These are phyloP conservation scores for Myxozyma lipomycoides DNA, from an alignment of 805 yeast species.

Conservation along the genomic window DNA sequence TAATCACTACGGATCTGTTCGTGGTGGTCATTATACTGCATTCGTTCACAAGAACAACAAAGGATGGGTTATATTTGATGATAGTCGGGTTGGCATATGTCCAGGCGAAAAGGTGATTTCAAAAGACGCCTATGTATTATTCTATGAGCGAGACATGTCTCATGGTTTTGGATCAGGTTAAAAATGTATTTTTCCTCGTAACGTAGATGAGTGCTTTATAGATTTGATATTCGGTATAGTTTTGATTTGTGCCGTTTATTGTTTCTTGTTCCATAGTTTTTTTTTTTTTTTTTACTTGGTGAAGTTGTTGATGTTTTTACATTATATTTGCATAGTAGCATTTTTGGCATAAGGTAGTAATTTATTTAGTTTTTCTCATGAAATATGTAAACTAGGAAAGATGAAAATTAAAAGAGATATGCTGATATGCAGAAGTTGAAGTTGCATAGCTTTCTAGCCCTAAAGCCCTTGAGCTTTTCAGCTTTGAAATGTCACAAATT, in stretches of 20 bases:
- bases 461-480: too few species aligned
- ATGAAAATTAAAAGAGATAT: too few species aligned
- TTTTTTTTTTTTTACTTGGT: neutral
- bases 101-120: conserved; percentile 51
- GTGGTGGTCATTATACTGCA: conserved; percentile 87
- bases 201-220: too few species aligned
- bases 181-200: too few species aligned
- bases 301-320: neutral
- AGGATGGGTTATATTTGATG: conserved; percentile 85
- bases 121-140: conserved; percentile 76
- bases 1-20: conserved; percentile 75
- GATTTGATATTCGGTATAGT: too few species aligned
- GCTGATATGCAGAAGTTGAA: too few species aligned
- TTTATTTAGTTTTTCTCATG: too few species aligned
- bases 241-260: neutral
- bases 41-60: conserved; percentile 60
- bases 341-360: too few species aligned
- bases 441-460: too few species aligned
- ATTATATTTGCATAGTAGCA: too few species aligned
- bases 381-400: too few species aligned
- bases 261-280: neutral
- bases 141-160: conserved; percentile 44
- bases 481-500: too few species aligned
- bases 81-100: conserved; percentile 51
- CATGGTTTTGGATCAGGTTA: neutral